Evolutionary conservation across 306 rosid species (phyloP), one percentile per base, ranked within the genome.

Genomic region (Malus domestica): DNA sequence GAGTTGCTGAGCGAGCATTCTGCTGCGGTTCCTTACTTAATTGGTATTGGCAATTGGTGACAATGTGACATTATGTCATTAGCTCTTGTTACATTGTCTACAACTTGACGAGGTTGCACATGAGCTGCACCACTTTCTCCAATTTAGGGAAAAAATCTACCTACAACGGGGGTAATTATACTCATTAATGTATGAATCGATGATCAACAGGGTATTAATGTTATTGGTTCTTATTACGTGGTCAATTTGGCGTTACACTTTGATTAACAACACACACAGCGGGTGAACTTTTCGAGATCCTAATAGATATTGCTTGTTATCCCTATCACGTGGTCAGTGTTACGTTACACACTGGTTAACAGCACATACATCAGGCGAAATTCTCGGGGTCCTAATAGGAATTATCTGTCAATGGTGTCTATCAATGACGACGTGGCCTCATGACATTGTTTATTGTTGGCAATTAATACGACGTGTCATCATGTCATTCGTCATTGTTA

Each of bases 1-100:
- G 42, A 60, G 78, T 44, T 80, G 55, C 66, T 75, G 60, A 20
- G 67, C 27, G 74, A 22, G 33, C 74, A 58, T 83, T 75, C 65
- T 70, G 15, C 2, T 49, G 8, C 20, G 20, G 55, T 49, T 40
- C 45, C 10, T 8, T 40, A 40, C 10, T 40, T 40, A 40, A 8
- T 40, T 8, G 2, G 40, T 55, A 10, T 55, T 55, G 60, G 12
- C 25, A 19, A 15, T 54, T 7, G 9, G 1, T 8, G 22, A 20
- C 22, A n/a, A 55, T 9, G 61, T n/a, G 65, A 13, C 19, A 12
- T 60, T 60, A 25, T 60, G 30, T 5, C 35, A 25, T 13, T 25
- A 25, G 8, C 27, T 33, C 25, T 57, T 57, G 62, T 57, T 57
- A 57, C 27, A 23, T 57, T 23, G 62, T 9, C 1, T 23, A 23